Evolutionary conservation across 352 stramenopile genomes (phyloP).

Genomic region (Globisporangium apiculatum): DNA sequence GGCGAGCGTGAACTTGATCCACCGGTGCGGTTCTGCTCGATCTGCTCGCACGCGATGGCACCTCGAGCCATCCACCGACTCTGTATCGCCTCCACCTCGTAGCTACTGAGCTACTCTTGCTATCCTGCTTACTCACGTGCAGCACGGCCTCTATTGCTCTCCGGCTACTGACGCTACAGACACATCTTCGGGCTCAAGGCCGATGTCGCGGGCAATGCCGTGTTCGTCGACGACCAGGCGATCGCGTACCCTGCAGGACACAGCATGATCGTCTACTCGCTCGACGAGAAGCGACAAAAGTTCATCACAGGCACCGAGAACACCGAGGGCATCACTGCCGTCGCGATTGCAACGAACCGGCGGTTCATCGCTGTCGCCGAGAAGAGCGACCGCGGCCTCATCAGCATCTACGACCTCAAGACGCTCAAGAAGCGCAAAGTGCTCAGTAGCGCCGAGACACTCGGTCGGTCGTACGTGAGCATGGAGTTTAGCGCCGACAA

Average conservation of each 20-base stretch:
- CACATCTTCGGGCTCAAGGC: slow-evolving; percentile 90
- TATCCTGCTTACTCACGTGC: not conserved
- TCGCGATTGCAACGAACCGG: slow-evolving; percentile 59
- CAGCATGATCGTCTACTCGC: slow-evolving; percentile 79
- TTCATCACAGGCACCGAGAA: slow-evolving; percentile 79
- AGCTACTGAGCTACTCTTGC: not conserved
- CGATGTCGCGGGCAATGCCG: slow-evolving; percentile 73
- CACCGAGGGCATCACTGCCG: slow-evolving; percentile 59
- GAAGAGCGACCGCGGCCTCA: slow-evolving; percentile 52
- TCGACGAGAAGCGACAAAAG: slow-evolving; percentile 90
- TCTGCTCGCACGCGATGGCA: no score
- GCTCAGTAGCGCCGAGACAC: slow-evolving; percentile 60
- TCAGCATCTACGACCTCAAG: slow-evolving; percentile 87
- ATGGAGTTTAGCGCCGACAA: slow-evolving; percentile 89
- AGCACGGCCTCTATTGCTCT: not conserved
- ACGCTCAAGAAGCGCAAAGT: slow-evolving; percentile 90
- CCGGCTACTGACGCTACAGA: slow-evolving; percentile 10
- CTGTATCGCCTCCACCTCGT: no score
- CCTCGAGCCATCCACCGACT: no score
- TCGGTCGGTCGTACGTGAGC: slow-evolving; percentile 62
- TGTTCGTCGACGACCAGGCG: slow-evolving; percentile 82
- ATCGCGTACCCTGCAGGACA: slow-evolving; percentile 85
- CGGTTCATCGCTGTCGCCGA: slow-evolving; percentile 78
- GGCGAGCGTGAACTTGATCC: slow-evolving; percentile 36
- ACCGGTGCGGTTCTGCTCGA: slow-evolving; percentile 16